Base-by-base conservation (phyloP, 352 stramenopile genomes). In the Phytophthora pluvialis region DNA sequence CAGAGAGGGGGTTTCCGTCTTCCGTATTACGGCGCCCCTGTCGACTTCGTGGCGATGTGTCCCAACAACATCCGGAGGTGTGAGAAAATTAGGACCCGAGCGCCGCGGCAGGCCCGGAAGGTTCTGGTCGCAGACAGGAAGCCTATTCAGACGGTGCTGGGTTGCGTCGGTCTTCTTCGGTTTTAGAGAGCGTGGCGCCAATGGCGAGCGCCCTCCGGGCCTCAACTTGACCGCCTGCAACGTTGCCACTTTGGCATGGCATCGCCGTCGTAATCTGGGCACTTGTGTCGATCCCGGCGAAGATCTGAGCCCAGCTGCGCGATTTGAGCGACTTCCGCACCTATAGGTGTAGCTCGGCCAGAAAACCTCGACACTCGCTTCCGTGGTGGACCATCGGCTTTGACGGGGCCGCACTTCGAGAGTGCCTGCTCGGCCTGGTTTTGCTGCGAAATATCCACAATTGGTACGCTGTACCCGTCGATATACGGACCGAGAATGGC, bases 401-500 rank as follows among this genome's bases (percentile, higher is more conserved):
- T 49, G 12, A 38, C 31, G 38, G 55, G 47, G 15, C 6, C 42
- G n/a, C n/a, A n/a, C n/a, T 52, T 32, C 31, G 51, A 59, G 49
- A 60, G 60, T 69, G 61, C 15, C 61, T 54, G 5, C 16, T 69
- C 13, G 61, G 38, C 53, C 40, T 48, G 40, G 40, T 66, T 64
- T 43, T 60, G 43, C 40, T 16, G 16, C 26, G 25, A 42, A 60
- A 55, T 66, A 71, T 66, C 56, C 46, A 66, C 40, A 32, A 51
- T 6, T 26, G 52, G 52, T 60, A 60, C 16, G 12, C 46, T 26
- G 36, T 51, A 61, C 40, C 42, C 7, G 3, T 39, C 28, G 18
- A 70, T 15, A 64, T 69, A 64, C 61, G 48, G 61, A 64, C 53
- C 61, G 28, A 50, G 3, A 59, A 52, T 64, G 45, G 45, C 52